A percentile compares a stretch with the other conserved stretches of the same genome.
Evolutionary conservation across 2,329 filamentous ascomycete species (phyloP).

Genomic region (Cladosporium sp.): DNA sequence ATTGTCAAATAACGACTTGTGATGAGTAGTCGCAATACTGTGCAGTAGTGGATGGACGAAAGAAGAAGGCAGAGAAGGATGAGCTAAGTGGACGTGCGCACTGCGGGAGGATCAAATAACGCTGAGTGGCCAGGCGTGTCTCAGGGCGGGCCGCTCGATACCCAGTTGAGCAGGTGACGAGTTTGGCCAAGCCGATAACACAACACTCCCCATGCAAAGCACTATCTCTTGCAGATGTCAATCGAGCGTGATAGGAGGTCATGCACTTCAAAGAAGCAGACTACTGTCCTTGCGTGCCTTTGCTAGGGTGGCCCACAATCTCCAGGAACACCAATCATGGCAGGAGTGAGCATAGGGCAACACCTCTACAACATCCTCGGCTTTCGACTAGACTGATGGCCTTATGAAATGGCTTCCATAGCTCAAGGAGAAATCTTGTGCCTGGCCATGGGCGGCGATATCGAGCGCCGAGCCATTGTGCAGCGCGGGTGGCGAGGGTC

Average conservation of each 20-base stretch:
- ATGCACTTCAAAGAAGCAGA: neutral
- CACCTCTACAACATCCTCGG: too few species aligned
- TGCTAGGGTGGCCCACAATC: neutral
- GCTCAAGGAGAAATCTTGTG: too few species aligned
- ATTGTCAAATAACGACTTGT: neutral
- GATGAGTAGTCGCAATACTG: neutral
- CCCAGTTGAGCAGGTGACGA: constrained; percentile 2
- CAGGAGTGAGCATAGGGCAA: too few species aligned
- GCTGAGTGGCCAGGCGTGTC: neutral
- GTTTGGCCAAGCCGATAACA: neutral
- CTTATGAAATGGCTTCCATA: too few species aligned
- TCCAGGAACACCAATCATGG: neutral
- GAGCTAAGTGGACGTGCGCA: neutral
- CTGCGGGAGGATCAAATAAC: neutral
- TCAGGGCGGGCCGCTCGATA: neutral
- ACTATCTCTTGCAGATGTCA: neutral
- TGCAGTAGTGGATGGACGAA: constrained; percentile 11
- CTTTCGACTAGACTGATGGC: too few species aligned
- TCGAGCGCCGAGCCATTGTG: too few species aligned
- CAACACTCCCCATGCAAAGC: neutral
- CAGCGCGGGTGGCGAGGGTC: too few species aligned
- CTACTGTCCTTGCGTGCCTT: neutral
- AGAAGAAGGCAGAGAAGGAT: constrained; percentile 9
- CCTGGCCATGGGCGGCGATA: too few species aligned
- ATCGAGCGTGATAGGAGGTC: neutral